These are phyloP conservation scores for Penicillium canariense DNA, from an alignment of 495 filamentous ascomycete species.

Conservation along the genomic window DNA sequence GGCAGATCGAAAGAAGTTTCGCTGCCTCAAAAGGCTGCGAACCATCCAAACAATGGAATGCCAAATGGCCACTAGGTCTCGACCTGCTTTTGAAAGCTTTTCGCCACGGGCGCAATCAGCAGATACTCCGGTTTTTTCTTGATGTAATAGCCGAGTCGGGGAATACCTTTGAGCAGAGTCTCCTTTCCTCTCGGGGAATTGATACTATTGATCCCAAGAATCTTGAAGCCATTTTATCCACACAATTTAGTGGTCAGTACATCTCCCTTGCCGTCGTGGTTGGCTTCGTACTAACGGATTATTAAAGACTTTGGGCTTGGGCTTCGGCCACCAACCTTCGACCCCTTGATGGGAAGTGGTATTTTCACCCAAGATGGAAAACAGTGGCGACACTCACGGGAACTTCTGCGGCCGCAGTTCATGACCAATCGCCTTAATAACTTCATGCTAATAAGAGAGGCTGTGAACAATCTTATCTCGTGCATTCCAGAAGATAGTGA, in stretches of 20 bases:
- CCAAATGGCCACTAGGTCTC: slow-evolving; percentile 17
- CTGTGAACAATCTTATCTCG: slow-evolving; percentile 33
- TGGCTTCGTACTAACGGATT: neutral
- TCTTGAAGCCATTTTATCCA: slow-evolving; percentile 40
- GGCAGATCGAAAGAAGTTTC: slow-evolving; percentile 8
- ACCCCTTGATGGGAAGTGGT: slow-evolving; percentile 47
- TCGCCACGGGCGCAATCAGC: slow-evolving; percentile 1
- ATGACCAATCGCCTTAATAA: neutral
- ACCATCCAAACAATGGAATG: slow-evolving; percentile 5
- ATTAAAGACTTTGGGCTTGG: slow-evolving; percentile 23
- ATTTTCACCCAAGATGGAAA: slow-evolving; percentile 56
- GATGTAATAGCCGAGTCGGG: slow-evolving; percentile 27
- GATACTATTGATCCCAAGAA: slow-evolving; percentile 42
- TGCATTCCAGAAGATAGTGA: slow-evolving; percentile 19
- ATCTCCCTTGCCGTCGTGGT: neutral
- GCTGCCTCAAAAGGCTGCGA: slow-evolving; percentile 10
- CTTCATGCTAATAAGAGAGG: neutral
- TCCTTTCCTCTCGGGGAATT: slow-evolving; percentile 17
- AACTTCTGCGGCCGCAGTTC: slow-evolving; percentile 39
- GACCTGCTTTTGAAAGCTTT: slow-evolving; percentile 15
- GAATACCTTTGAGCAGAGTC: slow-evolving; percentile 38
- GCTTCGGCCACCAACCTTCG: slow-evolving; percentile 19
- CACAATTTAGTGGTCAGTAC: slow-evolving; percentile 19
- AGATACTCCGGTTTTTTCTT: slow-evolving; percentile 16
- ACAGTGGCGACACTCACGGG: slow-evolving; percentile 52